Conservation (phyloP, 306 rosid genomes). For the Casuarina cunninghamiana region DNA sequence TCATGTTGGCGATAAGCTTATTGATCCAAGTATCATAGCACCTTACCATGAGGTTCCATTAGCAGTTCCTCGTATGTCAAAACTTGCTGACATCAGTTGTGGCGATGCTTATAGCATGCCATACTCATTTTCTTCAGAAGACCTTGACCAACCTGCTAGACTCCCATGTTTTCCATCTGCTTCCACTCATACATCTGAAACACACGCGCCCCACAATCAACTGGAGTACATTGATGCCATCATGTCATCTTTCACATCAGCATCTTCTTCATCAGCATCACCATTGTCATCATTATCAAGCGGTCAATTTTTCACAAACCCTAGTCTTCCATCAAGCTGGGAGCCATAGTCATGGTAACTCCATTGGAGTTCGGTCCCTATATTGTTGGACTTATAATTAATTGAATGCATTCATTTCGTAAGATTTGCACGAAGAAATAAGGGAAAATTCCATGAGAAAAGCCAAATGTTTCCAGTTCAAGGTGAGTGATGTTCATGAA, state of each 20-base stretch:
- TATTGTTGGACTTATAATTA: not conserved
- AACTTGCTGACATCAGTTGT: constrained; percentile 40
- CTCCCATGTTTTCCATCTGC: constrained; percentile 25
- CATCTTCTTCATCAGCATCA: constrained; percentile 8
- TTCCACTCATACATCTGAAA: constrained; percentile 33
- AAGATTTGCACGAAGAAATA: constrained; percentile 11
- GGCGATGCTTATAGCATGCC: constrained; percentile 36
- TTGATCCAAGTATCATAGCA: constrained; percentile 40
- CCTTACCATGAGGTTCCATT: constrained; percentile 20
- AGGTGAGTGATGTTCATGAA: constrained; percentile 29
- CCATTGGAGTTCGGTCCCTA: not conserved
- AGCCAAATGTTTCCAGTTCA: constrained; percentile 41
- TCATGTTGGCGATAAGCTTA: constrained; percentile 30
- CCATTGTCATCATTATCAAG: constrained; percentile 32
- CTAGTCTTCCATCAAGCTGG: constrained; percentile 12
- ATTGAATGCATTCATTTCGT: constrained; percentile 13
- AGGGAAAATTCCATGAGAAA: constrained; percentile 19
- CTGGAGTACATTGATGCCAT: constrained; percentile 54
- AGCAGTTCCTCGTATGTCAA: constrained; percentile 38
- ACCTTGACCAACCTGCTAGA: constrained; percentile 39
- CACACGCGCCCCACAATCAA: constrained; percentile 36
- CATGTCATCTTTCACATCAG: constrained; percentile 42
- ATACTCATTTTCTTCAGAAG: constrained; percentile 43
- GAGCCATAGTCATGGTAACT: constrained; percentile 1
- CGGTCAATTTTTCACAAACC: constrained; percentile 29